Base-by-base conservation (phyloP, 768 basidiomycete species). In the Leccinellum rugosiceps region DNA sequence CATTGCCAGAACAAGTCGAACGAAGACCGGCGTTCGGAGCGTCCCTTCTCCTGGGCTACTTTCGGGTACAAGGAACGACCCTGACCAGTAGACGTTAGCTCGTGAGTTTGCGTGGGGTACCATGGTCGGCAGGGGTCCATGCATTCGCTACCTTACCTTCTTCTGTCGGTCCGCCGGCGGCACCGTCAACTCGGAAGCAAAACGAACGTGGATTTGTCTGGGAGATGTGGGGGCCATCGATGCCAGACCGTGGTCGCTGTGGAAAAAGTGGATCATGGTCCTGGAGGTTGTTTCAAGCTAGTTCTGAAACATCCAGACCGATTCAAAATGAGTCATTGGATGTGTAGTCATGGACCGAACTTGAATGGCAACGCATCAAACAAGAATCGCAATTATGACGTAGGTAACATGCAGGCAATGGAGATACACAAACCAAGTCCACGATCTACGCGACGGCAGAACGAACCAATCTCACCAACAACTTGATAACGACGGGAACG, bases 31-130 rank as follows among this genome's bases (percentile, higher is more conserved):
- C 75, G 66, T 59, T 73, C 68, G 9, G 69, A 67, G 43, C 43
- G 57, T 50, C 72, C 75, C 57, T 73, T 77, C 32, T 65, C 63
- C 57, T 78, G 77, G 15, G 77, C 77, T 52, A 79, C 74, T 54
- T 66, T 73, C 28, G 78, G 78, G 55, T 78, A 79, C 21, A 68
- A 64, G 13, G 74, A 51, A 55, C 64, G 69, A 50, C 57, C 54
- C 72, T 71, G 56, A 8, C 21, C 50, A 14, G 11, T 2, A 21
- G 2, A 23, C 4, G 51, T 38, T 14, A 51, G 30, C 25, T 47
- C 47, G n/a, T 26, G 35, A 38, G 44, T 25, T 11, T 17, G 15
- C 11, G 25, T 32, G n/a, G 30, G 23, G 14, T 15, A 23, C 9
- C 10, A n/a, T 25, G n/a, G 14, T 13, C 21, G 41, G 26, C 38